Evolutionary conservation across 2,329 filamentous ascomycete genomes (phyloP).

Genomic region (Sphaerulina musiva): DNA sequence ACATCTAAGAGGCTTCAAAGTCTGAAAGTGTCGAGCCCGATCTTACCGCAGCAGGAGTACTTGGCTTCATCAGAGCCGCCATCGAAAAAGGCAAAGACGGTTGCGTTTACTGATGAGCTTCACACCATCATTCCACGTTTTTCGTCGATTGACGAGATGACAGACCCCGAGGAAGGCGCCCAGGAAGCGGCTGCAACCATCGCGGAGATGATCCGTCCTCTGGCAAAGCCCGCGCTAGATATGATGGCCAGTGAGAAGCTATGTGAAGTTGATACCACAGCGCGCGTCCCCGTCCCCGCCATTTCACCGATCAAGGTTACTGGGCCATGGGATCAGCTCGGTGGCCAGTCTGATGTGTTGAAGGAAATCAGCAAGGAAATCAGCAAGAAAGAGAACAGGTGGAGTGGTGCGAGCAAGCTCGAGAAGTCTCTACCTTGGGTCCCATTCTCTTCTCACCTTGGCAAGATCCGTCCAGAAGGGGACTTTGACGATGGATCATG

Average conservation of each 20-base stretch:
- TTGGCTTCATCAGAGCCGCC: slow-evolving; percentile 34
- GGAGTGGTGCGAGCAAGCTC: slow-evolving; percentile 38
- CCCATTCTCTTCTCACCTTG: slow-evolving; percentile 42
- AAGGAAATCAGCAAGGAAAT: slow-evolving; percentile 17
- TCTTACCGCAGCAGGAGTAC: slow-evolving; percentile 35
- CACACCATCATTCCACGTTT: slow-evolving; percentile 33
- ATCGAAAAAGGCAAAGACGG: slow-evolving; percentile 38
- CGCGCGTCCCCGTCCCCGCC: slow-evolving; percentile 44
- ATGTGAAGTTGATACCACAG: slow-evolving; percentile 42
- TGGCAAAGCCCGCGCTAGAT: slow-evolving; percentile 34
- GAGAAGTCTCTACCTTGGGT: slow-evolving; percentile 43
- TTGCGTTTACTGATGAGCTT: slow-evolving; percentile 36
- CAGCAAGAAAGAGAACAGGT: slow-evolving; percentile 33
- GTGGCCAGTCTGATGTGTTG: slow-evolving; percentile 30
- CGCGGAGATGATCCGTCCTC: slow-evolving; percentile 32
- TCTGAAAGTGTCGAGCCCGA: slow-evolving; percentile 42
- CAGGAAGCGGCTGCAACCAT: slow-evolving; percentile 32
- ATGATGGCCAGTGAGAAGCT: slow-evolving; percentile 42
- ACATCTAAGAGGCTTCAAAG: slow-evolving; percentile 32
- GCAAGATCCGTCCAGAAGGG: slow-evolving; percentile 35
- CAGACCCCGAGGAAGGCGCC: slow-evolving; percentile 14
- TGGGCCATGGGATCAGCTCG: slow-evolving; percentile 43
- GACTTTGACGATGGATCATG: slow-evolving; percentile 38
- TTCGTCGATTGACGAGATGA: slow-evolving; percentile 24
- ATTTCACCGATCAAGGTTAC: slow-evolving; percentile 40